Base-by-base conservation (phyloP, 1,139 yeast species). In the Geotrichum aggregatum region DNA sequence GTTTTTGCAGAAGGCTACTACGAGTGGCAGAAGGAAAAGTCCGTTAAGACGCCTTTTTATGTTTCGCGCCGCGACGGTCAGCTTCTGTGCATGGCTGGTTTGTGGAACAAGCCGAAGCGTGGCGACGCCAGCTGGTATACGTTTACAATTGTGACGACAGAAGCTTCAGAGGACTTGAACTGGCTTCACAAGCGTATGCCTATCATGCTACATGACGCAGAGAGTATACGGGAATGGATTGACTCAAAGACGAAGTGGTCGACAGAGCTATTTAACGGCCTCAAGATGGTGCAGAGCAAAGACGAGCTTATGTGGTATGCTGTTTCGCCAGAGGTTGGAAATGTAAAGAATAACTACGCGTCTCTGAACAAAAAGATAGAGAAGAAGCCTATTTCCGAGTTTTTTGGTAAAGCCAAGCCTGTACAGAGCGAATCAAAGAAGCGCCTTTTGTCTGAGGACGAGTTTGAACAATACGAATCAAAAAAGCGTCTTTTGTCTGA, bases 171-270 rank as follows among this genome's bases (percentile, higher is more conserved):
- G 75, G 35, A 77, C 77, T 53, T 52, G 53, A 8, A 74, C 41
- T 84, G 91, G 87, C 68, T 89, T 3, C 97, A 89, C 64, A 66
- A 71, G 1, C 72, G 97, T 26, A 87, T 87, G 78, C 97, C 97
- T 0, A 72, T 86, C 1, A 50, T 50, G 46, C 6, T 50, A 28
- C 26, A 18, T 10, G 22, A 39, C 6, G 31, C 18, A 11, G 35
- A 35, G 3, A 34, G 33, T 31, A 82, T 91, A 79, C 65, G 75
- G 13, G 64, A 66, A 5, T 87, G 96, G 96, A 66, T 87, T 44
- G 71, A 79, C 55, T 78, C 81, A 0, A 63, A 68, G 0, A 61
- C 58, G 14, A 48, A 53, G 58, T 69, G 55, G 73, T 26, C 21
- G n/a, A 10, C 45, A 19, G 26, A 19, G 41, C 21, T 35, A 6